These are phyloP conservation scores for Lepidium sativum DNA, from an alignment of 345 rosid genomes.

Conservation along the genomic window DNA sequence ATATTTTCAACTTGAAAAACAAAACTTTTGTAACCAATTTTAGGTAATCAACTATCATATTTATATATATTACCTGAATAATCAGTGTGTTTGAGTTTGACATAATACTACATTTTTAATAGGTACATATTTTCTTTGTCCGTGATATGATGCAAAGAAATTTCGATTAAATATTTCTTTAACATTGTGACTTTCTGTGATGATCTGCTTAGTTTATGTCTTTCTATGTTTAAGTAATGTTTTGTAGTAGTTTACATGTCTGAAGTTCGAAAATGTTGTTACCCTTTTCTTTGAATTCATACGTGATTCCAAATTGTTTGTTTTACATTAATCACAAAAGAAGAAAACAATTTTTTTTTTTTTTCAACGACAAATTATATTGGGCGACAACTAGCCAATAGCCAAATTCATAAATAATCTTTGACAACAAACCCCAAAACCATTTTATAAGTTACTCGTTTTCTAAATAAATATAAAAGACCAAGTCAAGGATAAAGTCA, in stretches of 20 bases:
- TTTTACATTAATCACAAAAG: neutral
- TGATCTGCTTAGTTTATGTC: neutral
- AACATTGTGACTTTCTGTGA: neutral
- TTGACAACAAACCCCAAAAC: neutral
- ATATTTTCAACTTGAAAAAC: neutral
- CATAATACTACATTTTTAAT: neutral
- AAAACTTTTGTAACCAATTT: neutral
- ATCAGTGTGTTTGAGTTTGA: neutral
- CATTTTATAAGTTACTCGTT: neutral
- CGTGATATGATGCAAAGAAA: neutral
- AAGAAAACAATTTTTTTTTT: too few relatives aligned
- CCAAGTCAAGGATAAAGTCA: conserved; percentile 23
- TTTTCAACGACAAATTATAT: too few relatives aligned
- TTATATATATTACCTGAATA: neutral
- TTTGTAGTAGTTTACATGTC: neutral
- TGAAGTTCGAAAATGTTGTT: neutral
- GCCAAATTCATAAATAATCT: too few relatives aligned
- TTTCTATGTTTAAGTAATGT: neutral
- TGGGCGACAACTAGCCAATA: too few relatives aligned
- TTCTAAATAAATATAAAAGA: neutral
- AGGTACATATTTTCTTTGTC: neutral
- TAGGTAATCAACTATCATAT: neutral
- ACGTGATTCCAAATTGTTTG: neutral
- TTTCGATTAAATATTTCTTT: neutral
- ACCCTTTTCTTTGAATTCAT: neutral